Evolutionary conservation across 345 rosid genomes (phyloP), one percentile per base, ranked within the genome.

Genomic region (Mercurialis annua): DNA sequence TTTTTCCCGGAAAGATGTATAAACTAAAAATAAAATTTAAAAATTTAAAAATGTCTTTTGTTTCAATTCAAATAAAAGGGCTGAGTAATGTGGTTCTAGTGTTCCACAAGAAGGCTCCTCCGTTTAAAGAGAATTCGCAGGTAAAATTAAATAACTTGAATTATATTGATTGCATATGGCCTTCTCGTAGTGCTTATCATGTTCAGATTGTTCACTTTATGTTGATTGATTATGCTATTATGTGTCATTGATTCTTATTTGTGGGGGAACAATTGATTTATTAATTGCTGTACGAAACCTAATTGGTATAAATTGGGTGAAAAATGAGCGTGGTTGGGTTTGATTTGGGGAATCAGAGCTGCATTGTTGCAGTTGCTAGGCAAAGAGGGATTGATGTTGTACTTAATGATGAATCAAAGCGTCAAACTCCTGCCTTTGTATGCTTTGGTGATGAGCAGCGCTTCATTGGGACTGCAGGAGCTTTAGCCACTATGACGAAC

Each of bases 311-410:
- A 40, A 61, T 33, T 54, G 54, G 21, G 50, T 42, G n/a, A 88
- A 65, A n/a, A 63, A 95, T 95, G 99, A 95, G 99, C 17, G 99
- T 95, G 53, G 97, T 92, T 12, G 99, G 99, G 26, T 92, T 95
- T 76, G 99, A 95, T 78, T 84, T 92, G 50, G 99, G 99, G 42
- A 95, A 95, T 57, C 98, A 95, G 84, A 95, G 83, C 67, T 81
- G 98, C 75, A 76, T 92, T 73, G 99, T 95, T 47, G 99, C 99
- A 40, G 99, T 94, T 67, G 99, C 99, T 0, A 84, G 99, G 81
- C 99, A 94, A 70, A 86, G 99, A 74, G 98, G 99, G 52, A 94
- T 94, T 49, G 99, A 94, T 64, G 99, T 94, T 2, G 99, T 94
- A 67, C 98, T 94, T 50, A 94, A 94, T 48, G 97, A 94, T 80